Evolutionary conservation across 257 asterid genomes (phyloP).

Genomic region (Primulina huaijiensis): DNA sequence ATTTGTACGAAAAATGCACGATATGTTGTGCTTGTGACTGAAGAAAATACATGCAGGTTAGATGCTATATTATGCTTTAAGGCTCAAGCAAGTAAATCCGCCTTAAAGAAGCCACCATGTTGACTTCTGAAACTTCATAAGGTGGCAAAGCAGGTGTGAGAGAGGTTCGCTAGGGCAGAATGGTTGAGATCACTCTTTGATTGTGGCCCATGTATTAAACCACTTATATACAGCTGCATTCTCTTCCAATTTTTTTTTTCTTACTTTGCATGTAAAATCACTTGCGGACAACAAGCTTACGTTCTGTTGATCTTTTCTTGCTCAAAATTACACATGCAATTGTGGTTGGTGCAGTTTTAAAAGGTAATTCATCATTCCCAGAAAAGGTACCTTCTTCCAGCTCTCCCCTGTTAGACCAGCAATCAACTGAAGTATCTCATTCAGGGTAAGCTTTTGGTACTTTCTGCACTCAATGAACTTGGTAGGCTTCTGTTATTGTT

Average conservation of each 20-base stretch:
- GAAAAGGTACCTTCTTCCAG: conserved; percentile 71
- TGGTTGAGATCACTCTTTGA: background rate
- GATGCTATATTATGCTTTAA: background rate
- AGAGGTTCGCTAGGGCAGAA: background rate
- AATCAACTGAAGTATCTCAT: conserved; percentile 60
- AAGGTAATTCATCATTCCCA: conserved; percentile 80
- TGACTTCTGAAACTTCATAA: conserved; percentile 5
- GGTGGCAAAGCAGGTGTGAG: conserved; percentile 2
- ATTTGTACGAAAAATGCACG: background rate
- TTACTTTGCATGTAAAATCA: background rate
- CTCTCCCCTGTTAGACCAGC: conserved; percentile 65
- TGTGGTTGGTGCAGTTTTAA: conserved; percentile 66
- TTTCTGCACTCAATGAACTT: conserved; percentile 16
- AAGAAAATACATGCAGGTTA: conserved; percentile 11
- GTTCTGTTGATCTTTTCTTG: background rate
- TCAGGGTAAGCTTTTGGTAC: conserved; percentile 59
- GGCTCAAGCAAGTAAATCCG: conserved; percentile 12
- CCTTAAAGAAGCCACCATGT: conserved; percentile 17
- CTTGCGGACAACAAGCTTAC: conserved; percentile 1
- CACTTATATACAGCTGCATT: conserved; percentile 13
- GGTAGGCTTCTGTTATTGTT: background rate
- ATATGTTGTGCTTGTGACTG: conserved; percentile 5
- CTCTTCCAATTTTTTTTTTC: background rate
- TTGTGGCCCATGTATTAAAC: conserved; percentile 1
- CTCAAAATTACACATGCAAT: conserved; percentile 12